A percentile compares a stretch with the other conserved stretches of the same genome.
Conservation (phyloP, 2,329 filamentous ascomycete genomes). For the Lasiodiplodia hormozganensis region DNA sequence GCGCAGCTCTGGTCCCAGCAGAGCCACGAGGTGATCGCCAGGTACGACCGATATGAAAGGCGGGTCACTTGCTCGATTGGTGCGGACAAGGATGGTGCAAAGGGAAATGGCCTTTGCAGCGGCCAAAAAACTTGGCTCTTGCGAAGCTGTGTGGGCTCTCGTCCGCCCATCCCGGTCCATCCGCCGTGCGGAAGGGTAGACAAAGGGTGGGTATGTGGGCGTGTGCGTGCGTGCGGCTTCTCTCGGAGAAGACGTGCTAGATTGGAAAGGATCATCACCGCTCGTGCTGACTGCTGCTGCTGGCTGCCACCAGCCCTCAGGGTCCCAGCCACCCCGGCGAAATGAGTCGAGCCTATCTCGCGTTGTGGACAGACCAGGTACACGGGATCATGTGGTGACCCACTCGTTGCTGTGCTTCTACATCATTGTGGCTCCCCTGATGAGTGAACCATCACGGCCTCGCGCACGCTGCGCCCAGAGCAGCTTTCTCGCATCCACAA, state of each 20-base stretch:
- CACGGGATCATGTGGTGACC: conserved; percentile 15
- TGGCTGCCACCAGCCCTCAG: conserved; percentile 7
- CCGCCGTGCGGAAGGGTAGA: conserved; percentile 15
- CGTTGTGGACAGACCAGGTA: conserved; percentile 22
- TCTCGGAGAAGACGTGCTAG: conserved; percentile 14
- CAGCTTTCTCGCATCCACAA: conserved; percentile 12
- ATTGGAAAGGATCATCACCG: conserved; percentile 21
- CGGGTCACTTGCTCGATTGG: conserved; percentile 21
- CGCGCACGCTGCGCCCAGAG: conserved; percentile 11
- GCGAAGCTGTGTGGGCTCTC: conserved; percentile 14
- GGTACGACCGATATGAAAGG: conserved; percentile 28
- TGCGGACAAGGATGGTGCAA: conserved; percentile 3
- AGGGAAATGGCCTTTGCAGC: conserved; percentile 13
- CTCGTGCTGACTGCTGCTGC: conserved; percentile 15
- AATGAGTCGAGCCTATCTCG: conserved; percentile 21
- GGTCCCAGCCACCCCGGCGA: conserved; percentile 18
- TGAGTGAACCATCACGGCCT: conserved; percentile 7
- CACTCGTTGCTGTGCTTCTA: conserved; percentile 22
- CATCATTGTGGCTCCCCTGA: conserved; percentile 27
- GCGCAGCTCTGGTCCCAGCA: conserved; percentile 16
- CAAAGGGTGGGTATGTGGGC: conserved; percentile 7
- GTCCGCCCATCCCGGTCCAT: conserved; percentile 10
- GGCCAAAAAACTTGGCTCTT: conserved; percentile 19
- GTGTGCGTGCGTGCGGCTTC: conserved; percentile 21
- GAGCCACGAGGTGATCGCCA: conserved; percentile 30